Evolutionary conservation across 2,329 filamentous ascomycete genomes (phyloP).

Genomic region (Colletotrichum spaethianum): DNA sequence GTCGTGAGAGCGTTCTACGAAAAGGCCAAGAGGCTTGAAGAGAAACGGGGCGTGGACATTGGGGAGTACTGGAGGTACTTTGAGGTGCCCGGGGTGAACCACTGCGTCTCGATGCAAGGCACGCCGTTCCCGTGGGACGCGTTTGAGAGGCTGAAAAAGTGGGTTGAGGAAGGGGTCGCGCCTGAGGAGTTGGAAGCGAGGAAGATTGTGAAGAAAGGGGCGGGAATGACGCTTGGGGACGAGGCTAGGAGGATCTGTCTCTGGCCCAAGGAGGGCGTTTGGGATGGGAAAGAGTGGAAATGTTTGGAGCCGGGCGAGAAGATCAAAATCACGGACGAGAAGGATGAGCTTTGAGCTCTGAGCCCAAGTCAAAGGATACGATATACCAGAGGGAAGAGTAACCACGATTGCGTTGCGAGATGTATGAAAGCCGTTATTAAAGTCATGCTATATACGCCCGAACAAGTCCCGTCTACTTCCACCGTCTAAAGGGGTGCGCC

Average conservation of each 20-base stretch:
- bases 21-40: constrained; percentile 1
- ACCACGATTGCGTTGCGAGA: rapidly evolving
- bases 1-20: not conserved
- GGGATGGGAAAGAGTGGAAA: constrained; percentile 8
- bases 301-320: constrained; percentile 1
- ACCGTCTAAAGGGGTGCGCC: constrained; percentile 49
- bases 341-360: constrained; percentile 14
- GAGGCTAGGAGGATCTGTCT: constrained; percentile 10
- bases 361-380: not conserved
- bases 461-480: not conserved
- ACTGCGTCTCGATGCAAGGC: constrained; percentile 53
- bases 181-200: constrained; percentile 48
- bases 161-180: constrained; percentile 68
- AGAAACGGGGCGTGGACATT: not conserved
- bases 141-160: constrained; percentile 53
- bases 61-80: constrained; percentile 53
- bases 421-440: no score
- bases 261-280: constrained; percentile 3
- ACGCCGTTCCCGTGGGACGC: constrained; percentile 13
- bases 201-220: not conserved
- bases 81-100: constrained; percentile 63
- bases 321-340: not conserved
- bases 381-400: not conserved
- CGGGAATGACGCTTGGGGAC: not conserved
- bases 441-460: no score